Evolutionary conservation across 495 filamentous ascomycete species (phyloP).

Genomic region (Lasiosphaeria miniovina): DNA sequence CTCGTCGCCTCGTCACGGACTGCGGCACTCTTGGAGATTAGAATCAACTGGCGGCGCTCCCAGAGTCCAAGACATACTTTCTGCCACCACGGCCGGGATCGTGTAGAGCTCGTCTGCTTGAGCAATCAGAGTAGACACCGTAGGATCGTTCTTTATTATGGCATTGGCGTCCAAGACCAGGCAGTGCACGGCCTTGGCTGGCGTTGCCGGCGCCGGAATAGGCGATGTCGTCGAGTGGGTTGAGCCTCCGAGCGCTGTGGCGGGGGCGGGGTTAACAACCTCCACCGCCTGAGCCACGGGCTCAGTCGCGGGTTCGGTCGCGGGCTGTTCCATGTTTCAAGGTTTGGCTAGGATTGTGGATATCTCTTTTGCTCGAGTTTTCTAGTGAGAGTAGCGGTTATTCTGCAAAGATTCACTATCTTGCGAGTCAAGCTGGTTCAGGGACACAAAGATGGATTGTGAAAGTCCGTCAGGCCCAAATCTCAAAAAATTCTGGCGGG

Average conservation of each 20-base stretch:
- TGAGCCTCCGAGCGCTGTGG: constrained; percentile 10
- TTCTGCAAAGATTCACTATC: neutral
- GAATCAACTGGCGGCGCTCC: neutral
- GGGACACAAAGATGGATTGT: neutral
- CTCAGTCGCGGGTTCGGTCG: constrained; percentile 9
- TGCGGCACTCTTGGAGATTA: constrained; percentile 5
- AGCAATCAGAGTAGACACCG: constrained; percentile 70
- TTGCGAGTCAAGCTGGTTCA: neutral
- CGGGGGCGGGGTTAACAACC: constrained; percentile 26
- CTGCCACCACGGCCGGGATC: constrained; percentile 78
- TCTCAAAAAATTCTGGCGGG: constrained; percentile 26
- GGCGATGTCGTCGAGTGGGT: neutral
- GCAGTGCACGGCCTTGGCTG: constrained; percentile 67
- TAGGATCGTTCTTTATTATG: constrained; percentile 83
- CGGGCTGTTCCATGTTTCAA: constrained; percentile 17
- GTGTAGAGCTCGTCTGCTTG: constrained; percentile 78
- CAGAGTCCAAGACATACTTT: constrained; percentile 57
- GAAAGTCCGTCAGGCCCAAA: neutral
- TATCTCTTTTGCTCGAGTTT: neutral
- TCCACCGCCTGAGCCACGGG: constrained; percentile 10
- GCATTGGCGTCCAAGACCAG: constrained; percentile 89
- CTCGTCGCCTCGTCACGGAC: constrained; percentile 71
- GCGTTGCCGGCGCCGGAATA: neutral
- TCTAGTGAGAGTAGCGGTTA: neutral
- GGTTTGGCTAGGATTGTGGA: neutral